Percentiles rank a stretch among this genome's conserved stretches.
Conservation (phyloP, 805 yeast species). For the Wickerhamiella musiphila region DNA sequence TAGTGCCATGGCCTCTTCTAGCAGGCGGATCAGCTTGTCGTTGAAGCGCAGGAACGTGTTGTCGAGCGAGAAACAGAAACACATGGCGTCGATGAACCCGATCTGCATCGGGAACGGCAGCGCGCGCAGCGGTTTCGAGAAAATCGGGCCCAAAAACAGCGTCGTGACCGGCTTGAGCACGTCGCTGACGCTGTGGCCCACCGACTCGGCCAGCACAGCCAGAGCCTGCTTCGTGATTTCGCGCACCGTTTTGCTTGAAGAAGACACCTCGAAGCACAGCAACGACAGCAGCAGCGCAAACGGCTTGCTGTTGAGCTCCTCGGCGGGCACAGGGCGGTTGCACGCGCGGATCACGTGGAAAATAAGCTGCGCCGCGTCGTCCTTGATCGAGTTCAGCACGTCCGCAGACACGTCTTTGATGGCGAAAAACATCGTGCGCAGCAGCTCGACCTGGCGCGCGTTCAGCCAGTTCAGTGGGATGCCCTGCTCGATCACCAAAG, state of each 20-base stretch:
- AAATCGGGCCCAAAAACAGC: slow-evolving; percentile 75
- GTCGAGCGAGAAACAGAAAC: slow-evolving; percentile 70
- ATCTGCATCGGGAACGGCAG: slow-evolving; percentile 97
- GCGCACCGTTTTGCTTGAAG: slow-evolving; percentile 70
- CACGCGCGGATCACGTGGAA: slow-evolving; percentile 46
- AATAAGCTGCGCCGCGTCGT: slow-evolving; percentile 52
- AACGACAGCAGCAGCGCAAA: slow-evolving; percentile 75
- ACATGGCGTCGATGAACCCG: slow-evolving; percentile 94
- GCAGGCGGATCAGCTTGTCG: slow-evolving; percentile 70
- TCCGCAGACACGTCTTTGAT: slow-evolving; percentile 78
- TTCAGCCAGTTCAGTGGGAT: slow-evolving; percentile 61
- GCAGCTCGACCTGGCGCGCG: slow-evolving; percentile 64
- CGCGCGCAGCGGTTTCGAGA: slow-evolving; percentile 92
- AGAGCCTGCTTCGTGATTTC: slow-evolving; percentile 64
- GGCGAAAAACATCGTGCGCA: slow-evolving; percentile 76
- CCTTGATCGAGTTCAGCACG: slow-evolving; percentile 65
- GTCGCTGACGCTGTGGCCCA: slow-evolving; percentile 50
- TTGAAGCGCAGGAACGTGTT: slow-evolving; percentile 69
- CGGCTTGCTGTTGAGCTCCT: slow-evolving; percentile 49
- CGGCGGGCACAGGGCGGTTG: slow-evolving; percentile 41
- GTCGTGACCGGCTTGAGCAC: slow-evolving; percentile 72
- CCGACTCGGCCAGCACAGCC: slow-evolving; percentile 46
- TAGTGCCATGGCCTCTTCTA: slow-evolving; percentile 79
- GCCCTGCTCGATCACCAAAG: slow-evolving; percentile 48
- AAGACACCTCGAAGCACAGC: slow-evolving; percentile 79